Evolutionary conservation across 129 eudicot genomes (phyloP).

Genomic region (Logfia minima): DNA sequence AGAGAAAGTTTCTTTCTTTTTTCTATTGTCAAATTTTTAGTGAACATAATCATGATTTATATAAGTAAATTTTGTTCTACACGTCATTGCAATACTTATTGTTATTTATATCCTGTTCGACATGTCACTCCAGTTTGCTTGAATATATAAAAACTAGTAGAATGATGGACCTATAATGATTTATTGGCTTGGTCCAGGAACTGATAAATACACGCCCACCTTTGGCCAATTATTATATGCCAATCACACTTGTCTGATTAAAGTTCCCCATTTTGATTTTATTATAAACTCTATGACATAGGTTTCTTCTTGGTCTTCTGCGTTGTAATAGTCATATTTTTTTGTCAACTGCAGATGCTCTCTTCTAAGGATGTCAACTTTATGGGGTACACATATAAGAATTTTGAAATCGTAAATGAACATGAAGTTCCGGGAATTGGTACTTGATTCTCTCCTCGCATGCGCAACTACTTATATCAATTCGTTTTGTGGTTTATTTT

Average conservation of each 20-base stretch:
- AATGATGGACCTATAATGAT: not conserved
- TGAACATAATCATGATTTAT: not conserved
- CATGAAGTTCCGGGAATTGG: conserved; percentile 87
- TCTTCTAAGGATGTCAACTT: conserved; percentile 93
- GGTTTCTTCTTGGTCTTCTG: not conserved
- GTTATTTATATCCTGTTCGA: not conserved
- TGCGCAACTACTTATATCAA: not conserved
- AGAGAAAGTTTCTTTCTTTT: not conserved
- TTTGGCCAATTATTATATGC: not conserved
- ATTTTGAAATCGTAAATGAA: conserved; percentile 86
- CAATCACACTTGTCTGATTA: not conserved
- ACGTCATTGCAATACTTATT: not conserved
- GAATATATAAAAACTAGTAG: not conserved
- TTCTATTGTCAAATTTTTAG: not conserved
- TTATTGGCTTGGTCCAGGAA: not conserved
- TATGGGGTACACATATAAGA: conserved; percentile 92
- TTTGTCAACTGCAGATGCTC: conserved; percentile 63
- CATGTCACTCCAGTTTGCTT: not conserved
- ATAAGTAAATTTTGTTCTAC: not conserved
- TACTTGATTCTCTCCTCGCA: conserved; percentile 35
- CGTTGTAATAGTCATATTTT: not conserved
- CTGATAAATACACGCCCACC: not conserved
- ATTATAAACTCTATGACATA: conserved; percentile 10
- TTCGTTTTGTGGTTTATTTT: not conserved
- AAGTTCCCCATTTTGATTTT: not conserved